Conservation (phyloP, 2,329 filamentous ascomycete genomes). For the Xylariaceae sp. region DNA sequence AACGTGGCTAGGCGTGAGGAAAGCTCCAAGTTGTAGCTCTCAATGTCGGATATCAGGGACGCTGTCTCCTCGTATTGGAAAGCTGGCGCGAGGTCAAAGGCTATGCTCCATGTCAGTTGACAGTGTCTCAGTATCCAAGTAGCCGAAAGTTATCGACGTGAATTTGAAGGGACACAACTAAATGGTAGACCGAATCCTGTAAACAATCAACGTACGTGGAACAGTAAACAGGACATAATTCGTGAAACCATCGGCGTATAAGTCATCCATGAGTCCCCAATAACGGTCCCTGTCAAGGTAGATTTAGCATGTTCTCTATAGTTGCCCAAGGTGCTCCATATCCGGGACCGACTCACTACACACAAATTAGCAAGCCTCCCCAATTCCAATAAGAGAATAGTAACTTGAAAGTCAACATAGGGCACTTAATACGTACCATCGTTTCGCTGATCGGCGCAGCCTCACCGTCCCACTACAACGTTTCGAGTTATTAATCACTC, state of each 20-base stretch:
- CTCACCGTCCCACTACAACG: slow-evolving; percentile 27
- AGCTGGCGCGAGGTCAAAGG: slow-evolving; percentile 18
- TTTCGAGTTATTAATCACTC: no score
- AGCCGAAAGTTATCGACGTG: no score
- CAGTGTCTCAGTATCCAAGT: neutral
- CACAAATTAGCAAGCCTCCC: no score
- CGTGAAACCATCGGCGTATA: slow-evolving; percentile 16
- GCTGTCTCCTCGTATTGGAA: slow-evolving; percentile 9
- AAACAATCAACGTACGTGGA: slow-evolving; percentile 12
- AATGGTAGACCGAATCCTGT: no score
- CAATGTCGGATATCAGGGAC: slow-evolving; percentile 18
- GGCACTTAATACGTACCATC: no score
- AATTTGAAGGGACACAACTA: no score
- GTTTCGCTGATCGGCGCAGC: slow-evolving; percentile 10
- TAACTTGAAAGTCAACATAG: no score
- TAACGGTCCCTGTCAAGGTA: slow-evolving; percentile 9
- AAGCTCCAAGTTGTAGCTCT: slow-evolving; percentile 16
- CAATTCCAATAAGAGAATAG: no score
- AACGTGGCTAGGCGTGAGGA: slow-evolving; percentile 14
- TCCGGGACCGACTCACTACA: no score
- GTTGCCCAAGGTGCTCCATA: no score
- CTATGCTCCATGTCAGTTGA: slow-evolving; percentile 1
- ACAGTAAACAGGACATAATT: slow-evolving; percentile 19
- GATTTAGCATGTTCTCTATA: no score
- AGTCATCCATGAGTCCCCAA: slow-evolving; percentile 14